phyloP scores from a whole-genome alignment of 2,329 filamentous ascomycete species.

The Apiospora aurea region DNA sequence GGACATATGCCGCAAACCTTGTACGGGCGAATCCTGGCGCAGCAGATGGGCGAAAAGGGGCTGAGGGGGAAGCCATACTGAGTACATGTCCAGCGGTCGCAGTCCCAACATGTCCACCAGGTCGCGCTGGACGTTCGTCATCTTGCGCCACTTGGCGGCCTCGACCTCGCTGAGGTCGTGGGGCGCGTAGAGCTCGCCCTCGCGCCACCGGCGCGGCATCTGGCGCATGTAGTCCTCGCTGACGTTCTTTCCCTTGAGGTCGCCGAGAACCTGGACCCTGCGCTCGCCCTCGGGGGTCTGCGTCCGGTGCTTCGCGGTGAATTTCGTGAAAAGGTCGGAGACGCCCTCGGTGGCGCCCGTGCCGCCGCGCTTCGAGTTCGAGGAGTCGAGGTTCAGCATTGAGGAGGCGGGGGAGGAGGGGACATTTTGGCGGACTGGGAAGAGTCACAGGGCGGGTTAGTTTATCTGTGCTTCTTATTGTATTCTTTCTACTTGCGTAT shows the following conservation, averaged over 20 bases:
- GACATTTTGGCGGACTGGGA: slow-evolving; percentile 33
- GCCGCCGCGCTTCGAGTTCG: slow-evolving; percentile 2
- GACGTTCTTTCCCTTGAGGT: slow-evolving; percentile 48
- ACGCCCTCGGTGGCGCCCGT: slow-evolving; percentile 27
- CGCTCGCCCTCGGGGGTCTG: slow-evolving; percentile 26
- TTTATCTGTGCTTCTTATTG: not conserved
- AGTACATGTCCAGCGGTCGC: slow-evolving; percentile 85
- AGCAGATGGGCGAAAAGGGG: not conserved
- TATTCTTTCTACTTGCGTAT: not conserved
- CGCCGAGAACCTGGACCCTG: slow-evolving; percentile 47
- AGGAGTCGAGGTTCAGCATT: slow-evolving; percentile 36
- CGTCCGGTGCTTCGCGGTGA: slow-evolving; percentile 22
- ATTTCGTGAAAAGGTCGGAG: slow-evolving; percentile 30
- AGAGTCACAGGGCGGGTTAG: slow-evolving; percentile 9
- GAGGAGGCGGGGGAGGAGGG: slow-evolving; percentile 30
- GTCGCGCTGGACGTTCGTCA: slow-evolving; percentile 65
- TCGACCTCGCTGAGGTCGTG: slow-evolving; percentile 82
- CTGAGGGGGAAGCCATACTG: slow-evolving; percentile 60
- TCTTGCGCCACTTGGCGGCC: slow-evolving; percentile 79
- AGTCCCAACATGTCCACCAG: slow-evolving; percentile 81
- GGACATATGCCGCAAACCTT: not conserved
- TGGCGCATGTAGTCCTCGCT: slow-evolving; percentile 65
- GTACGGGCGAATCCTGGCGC: not conserved
- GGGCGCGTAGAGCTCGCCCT: slow-evolving; percentile 88
- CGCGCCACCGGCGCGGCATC: slow-evolving; percentile 73